phyloP scores from a whole-genome alignment of 73 alveolate genomes.

The Paramecium sonneborni region DNA sequence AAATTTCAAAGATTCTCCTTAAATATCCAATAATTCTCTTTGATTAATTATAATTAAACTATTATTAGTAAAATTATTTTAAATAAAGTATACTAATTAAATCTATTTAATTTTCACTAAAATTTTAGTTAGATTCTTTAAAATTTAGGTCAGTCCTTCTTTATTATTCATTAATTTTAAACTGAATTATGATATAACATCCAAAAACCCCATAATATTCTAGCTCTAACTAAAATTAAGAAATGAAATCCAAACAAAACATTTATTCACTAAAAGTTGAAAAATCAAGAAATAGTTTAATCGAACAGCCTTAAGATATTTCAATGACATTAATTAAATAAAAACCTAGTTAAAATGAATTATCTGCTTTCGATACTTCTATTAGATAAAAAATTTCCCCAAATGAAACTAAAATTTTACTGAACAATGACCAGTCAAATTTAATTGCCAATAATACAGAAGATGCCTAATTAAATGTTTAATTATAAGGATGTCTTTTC shows the following conservation, averaged over 20 bases:
- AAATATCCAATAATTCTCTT: too few relatives aligned
- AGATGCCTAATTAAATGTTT: neutral
- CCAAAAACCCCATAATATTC: neutral
- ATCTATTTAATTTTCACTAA: too few relatives aligned
- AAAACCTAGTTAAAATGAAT: neutral
- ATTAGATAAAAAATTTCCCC: neutral
- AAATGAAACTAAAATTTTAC: too few relatives aligned
- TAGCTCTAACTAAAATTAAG: too few relatives aligned
- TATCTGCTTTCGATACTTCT: neutral
- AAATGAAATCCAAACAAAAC: neutral
- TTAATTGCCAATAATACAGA: neutral
- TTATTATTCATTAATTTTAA: neutral
- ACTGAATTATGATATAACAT: neutral
- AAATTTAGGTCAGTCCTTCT: neutral
- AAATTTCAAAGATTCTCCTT: too few relatives aligned
- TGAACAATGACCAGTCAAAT: neutral
- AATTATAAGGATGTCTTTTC: neutral
- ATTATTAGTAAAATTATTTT: too few relatives aligned
- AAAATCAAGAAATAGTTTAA: neutral
- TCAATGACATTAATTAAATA: neutral
- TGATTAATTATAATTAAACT: too few relatives aligned
- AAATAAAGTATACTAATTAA: too few relatives aligned
- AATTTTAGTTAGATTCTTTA: neutral
- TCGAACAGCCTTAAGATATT: neutral
- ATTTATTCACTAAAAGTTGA: neutral